Evolutionary conservation across 208 protist genomes (phyloP).

Genomic region (Angomonas ambiguus): DNA sequence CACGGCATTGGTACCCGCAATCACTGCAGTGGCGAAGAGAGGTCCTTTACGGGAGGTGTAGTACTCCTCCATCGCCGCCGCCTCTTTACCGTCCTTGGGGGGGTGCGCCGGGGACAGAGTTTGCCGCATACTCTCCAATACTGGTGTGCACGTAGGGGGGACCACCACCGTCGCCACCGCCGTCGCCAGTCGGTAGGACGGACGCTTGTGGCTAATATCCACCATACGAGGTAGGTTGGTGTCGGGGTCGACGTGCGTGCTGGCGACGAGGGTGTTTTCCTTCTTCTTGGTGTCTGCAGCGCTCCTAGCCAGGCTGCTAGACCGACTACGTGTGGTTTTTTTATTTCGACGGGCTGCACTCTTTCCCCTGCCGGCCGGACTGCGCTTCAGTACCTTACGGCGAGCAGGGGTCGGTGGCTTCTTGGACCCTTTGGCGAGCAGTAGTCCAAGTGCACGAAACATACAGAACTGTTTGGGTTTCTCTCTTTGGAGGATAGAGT

Average conservation of each 20-base stretch:
- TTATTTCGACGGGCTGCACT: neutral
- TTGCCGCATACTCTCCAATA: slow-evolving; percentile 73
- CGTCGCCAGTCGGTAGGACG: slow-evolving; percentile 64
- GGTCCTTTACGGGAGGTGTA: slow-evolving; percentile 82
- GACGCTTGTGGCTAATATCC: slow-evolving; percentile 24
- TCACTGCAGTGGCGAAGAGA: slow-evolving; percentile 81
- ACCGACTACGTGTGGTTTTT: neutral
- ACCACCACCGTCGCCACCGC: slow-evolving; percentile 80
- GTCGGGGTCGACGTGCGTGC: neutral
- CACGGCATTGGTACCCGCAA: slow-evolving; percentile 91
- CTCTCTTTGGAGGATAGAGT: neutral
- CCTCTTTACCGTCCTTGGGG: slow-evolving; percentile 11
- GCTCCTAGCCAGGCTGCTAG: neutral
- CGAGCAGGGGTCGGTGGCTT: slow-evolving; percentile 19
- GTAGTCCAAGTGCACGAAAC: neutral
- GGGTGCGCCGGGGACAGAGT: slow-evolving; percentile 37
- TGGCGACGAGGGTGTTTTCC: neutral
- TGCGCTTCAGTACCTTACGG: slow-evolving; percentile 17
- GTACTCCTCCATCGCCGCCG: slow-evolving; percentile 77
- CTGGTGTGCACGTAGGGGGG: slow-evolving; percentile 49
- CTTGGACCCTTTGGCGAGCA: slow-evolving; percentile 3
- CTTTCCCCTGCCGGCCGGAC: neutral
- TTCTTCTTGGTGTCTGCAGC: neutral
- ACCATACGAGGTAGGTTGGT: neutral
- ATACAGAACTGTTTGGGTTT: neutral